Evolutionary conservation across 768 basidiomycete species (phyloP), one percentile per base, ranked within the genome.

Genomic region (Dacryopinax spathularia): DNA sequence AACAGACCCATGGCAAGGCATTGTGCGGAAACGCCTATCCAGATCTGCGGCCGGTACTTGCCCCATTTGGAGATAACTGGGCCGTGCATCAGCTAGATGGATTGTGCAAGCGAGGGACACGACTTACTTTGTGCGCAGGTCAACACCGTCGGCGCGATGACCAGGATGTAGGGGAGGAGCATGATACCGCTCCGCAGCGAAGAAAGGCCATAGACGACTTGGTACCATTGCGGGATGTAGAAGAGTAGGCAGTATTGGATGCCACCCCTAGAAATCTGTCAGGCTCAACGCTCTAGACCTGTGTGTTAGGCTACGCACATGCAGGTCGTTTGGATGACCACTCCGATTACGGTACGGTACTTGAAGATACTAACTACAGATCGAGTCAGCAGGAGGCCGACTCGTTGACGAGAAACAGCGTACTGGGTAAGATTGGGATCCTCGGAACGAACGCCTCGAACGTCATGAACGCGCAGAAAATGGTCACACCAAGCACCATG

Each of bases 311-410:
- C 2, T 27, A 56, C 48, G 25, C 18, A 56, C 48, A 56, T 56
- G 48, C 48, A 56, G 18, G 13, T 56, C 15, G 75, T 73, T 0
- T 72, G 69, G 0, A 63, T 25, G 67, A 73, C 72, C 13, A 69
- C 67, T 2, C 71, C 71, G 4, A 67, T 43, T 15, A 74, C 73
- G 2, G 74, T 74, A 1, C 29, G 33, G 39, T 68, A 69, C 27
- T 63, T 66, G 72, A 75, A 74, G 34, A 75, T 72, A 29, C 64
- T 62, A 59, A 75, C 67, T 66, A n/a, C n/a, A 12, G 2, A 39
- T 20, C 4, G 27, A 1, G 29, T 29, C 20, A 43, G 25, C n/a
- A 20, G 7, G 3, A 25, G 25, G n/a, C 31, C 9, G 7, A 3
- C 3, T 22, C 9, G 25, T 29, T 7, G 5, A 56, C 9, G 5